phyloP scores from a whole-genome alignment of 441 rosid genomes.

The Bocquillonia castaneifolia region DNA sequence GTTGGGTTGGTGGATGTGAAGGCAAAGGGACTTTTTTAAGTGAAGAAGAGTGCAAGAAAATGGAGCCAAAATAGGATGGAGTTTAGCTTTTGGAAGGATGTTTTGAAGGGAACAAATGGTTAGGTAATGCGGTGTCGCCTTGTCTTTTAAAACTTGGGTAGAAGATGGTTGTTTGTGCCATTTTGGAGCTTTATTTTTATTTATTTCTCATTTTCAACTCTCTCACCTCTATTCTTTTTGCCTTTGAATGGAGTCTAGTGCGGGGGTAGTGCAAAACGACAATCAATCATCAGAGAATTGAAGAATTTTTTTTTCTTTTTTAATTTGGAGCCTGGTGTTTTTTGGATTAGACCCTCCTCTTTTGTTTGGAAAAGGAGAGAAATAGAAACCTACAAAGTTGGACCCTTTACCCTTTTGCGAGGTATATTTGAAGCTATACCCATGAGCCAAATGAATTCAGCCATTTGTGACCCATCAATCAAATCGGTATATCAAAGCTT shows the following conservation, averaged over 20 bases:
- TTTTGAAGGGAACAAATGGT: constrained; percentile 30
- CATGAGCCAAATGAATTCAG: constrained; percentile 12
- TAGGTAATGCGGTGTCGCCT: constrained; percentile 33
- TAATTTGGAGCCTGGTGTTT: constrained; percentile 23
- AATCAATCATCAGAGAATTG: constrained; percentile 21
- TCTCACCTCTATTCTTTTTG: constrained; percentile 25
- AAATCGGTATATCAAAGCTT: no score
- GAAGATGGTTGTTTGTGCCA: constrained; percentile 23
- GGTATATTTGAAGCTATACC: not conserved
- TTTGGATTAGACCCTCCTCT: constrained; percentile 11
- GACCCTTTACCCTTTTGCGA: not conserved
- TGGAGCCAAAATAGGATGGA: constrained; percentile 38
- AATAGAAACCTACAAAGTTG: constrained; percentile 11
- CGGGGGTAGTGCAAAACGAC: constrained; percentile 26
- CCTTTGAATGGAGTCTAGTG: constrained; percentile 19
- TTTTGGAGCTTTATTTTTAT: constrained; percentile 25
- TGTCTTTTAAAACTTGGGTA: constrained; percentile 22
- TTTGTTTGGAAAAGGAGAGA: not conserved
- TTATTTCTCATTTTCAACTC: constrained; percentile 22
- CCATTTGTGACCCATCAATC: constrained; percentile 17
- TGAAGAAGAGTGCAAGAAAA: constrained; percentile 20
- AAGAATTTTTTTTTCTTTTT: no score
- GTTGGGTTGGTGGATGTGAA: constrained; percentile 41
- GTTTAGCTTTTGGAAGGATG: constrained; percentile 35
- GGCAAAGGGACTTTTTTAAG: constrained; percentile 41